Percentiles rank a stretch among this genome's conserved stretches.
These are phyloP conservation scores for Dissophora ornata DNA, from an alignment of 192 early-diverging fungal species.

Conservation along the genomic window DNA sequence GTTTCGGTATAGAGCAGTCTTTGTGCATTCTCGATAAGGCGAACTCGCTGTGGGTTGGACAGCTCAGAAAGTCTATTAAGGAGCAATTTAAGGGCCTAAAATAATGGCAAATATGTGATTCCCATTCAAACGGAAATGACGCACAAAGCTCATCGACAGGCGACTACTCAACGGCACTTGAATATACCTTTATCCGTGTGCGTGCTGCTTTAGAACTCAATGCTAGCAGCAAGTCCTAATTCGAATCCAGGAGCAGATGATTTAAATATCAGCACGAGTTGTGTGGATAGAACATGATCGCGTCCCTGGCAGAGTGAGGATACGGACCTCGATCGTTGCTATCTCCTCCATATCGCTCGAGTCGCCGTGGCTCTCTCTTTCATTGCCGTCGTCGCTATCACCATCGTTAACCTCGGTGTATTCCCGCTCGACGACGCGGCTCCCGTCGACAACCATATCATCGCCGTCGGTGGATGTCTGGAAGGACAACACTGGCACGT, in stretches of 20 bases:
- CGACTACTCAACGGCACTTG: too few species aligned
- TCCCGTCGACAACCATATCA: not conserved
- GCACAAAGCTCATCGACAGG: not conserved
- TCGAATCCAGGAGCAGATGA: not conserved
- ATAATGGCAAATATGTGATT: too few species aligned
- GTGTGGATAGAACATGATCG: too few species aligned
- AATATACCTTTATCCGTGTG: constrained; percentile 15
- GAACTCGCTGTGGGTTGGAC: not conserved
- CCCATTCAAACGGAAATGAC: not conserved
- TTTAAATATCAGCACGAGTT: not conserved
- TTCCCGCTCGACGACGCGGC: not conserved
- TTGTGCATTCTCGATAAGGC: constrained; percentile 20
- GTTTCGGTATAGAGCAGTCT: not conserved
- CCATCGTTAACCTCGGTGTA: not conserved
- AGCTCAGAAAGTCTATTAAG: constrained; percentile 39
- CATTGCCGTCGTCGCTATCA: constrained; percentile 6
- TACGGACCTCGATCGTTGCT: not conserved
- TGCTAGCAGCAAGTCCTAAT: constrained; percentile 11
- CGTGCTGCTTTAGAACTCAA: constrained; percentile 4
- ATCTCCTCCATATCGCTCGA: constrained; percentile 23
- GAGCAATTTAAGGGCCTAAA: constrained; percentile 38
- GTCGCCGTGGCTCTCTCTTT: constrained; percentile 3
- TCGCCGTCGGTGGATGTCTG: not conserved
- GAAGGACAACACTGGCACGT: constrained; percentile 11
- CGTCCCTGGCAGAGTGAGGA: too few species aligned